Evolutionary conservation across 2,329 filamentous ascomycete species (phyloP).

Genomic region (Penicillium sp.): DNA sequence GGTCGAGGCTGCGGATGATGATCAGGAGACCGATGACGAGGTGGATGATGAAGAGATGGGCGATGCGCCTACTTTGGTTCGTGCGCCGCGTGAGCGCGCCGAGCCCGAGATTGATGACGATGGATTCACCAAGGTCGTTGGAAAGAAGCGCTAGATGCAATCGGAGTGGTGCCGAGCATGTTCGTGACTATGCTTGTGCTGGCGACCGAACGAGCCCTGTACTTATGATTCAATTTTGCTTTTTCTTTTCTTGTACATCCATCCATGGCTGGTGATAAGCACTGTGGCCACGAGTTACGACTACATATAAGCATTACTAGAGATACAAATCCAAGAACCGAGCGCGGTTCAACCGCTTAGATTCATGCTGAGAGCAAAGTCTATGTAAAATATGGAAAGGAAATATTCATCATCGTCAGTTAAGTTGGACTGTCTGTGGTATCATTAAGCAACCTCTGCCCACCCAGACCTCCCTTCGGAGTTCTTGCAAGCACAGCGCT

Average conservation of each 20-base stretch:
- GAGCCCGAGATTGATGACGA: conserved; percentile 77
- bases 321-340: neutral
- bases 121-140: conserved; percentile 74
- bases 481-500: conserved; percentile 2
- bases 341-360: conserved; percentile 18
- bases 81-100: conserved; percentile 61
- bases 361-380: conserved; percentile 20
- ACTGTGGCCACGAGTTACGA: neutral
- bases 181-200: neutral
- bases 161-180: neutral
- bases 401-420: conserved; percentile 39
- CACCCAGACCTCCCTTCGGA: conserved; percentile 18
- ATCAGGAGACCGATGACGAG: conserved; percentile 60
- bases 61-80: conserved; percentile 65
- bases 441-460: conserved; percentile 25
- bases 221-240: neutral
- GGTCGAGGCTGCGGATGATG: conserved; percentile 47
- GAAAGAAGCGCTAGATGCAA: conserved; percentile 55
- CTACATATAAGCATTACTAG: neutral
- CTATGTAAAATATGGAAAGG: conserved; percentile 25
- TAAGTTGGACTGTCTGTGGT: conserved; percentile 24
- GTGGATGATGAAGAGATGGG: conserved; percentile 65
- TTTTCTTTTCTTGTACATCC: neutral
- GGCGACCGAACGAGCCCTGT: neutral
- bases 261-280: neutral